phyloP scores from a whole-genome alignment of 106 monocot species.

The Dioscorea alata region DNA sequence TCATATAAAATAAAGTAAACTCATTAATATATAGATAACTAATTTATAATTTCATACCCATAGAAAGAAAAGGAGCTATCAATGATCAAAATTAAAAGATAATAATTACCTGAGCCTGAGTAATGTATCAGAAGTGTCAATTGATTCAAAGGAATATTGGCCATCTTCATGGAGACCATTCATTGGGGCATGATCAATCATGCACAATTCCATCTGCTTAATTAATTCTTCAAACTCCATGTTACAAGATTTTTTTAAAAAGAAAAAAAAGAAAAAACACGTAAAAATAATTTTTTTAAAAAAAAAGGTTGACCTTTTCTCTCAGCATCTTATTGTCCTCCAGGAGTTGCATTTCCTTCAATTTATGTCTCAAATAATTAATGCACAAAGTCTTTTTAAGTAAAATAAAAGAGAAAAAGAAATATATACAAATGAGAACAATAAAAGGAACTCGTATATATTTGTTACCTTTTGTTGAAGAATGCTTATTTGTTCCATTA shows the following conservation, averaged over 20 bases:
- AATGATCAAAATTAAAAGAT: background rate
- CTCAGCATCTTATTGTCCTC: slow-evolving; percentile 52
- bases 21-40: too few relatives aligned
- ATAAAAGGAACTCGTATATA: too few relatives aligned
- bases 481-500: slow-evolving; percentile 44
- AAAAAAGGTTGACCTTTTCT: slow-evolving; percentile 28
- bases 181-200: slow-evolving; percentile 21
- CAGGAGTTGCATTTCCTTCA: slow-evolving; percentile 46
- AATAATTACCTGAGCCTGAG: slow-evolving; percentile 48
- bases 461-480: slow-evolving; percentile 43
- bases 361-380: background rate
- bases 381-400: background rate
- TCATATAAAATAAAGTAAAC: too few relatives aligned
- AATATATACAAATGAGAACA: background rate
- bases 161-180: slow-evolving; percentile 38
- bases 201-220: slow-evolving; percentile 35
- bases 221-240: background rate
- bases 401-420: background rate
- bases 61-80: background rate
- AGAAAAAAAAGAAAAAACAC: too few relatives aligned
- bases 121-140: slow-evolving; percentile 48
- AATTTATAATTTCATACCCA: too few relatives aligned
- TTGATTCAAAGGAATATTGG: slow-evolving; percentile 50
- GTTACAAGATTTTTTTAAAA: background rate
- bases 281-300: background rate